Conservation (phyloP, 305 asterid genomes). For the Salvia sclarea region DNA sequence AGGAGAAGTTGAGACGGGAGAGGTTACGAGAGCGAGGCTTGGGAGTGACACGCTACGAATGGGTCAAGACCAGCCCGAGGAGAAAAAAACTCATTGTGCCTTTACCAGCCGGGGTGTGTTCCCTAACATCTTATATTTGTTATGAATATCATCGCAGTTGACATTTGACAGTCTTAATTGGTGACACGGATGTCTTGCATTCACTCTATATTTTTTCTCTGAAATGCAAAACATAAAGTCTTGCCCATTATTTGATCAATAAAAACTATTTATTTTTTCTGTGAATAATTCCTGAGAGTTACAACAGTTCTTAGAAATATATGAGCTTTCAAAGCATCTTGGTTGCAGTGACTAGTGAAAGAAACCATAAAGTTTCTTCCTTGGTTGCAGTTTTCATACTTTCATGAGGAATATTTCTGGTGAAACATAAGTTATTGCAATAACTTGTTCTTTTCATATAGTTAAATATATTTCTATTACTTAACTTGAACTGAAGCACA, state of each 20-base stretch:
- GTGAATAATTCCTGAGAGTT: neutral
- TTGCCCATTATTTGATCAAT: neutral
- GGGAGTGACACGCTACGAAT: slow-evolving; percentile 91
- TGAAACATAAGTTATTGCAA: neutral
- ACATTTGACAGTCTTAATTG: neutral
- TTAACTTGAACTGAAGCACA: slow-evolving; percentile 23
- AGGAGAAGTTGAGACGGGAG: slow-evolving; percentile 91
- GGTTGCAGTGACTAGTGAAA: slow-evolving; percentile 11
- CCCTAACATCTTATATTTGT: slow-evolving; percentile 30
- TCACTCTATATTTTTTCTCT: slow-evolving; percentile 4
- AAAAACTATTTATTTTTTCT: neutral
- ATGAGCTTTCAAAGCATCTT: slow-evolving; percentile 6
- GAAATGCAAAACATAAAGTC: neutral
- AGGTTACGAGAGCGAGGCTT: slow-evolving; percentile 90
- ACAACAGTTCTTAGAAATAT: neutral
- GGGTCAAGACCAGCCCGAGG: slow-evolving; percentile 73
- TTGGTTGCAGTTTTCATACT: slow-evolving; percentile 2
- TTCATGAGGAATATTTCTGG: neutral
- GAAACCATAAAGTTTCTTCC: slow-evolving; percentile 12
- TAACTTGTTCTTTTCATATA: too few relatives aligned
- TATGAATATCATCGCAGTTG: slow-evolving; percentile 8
- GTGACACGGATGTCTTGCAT: slow-evolving; percentile 2
- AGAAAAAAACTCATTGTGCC: slow-evolving; percentile 74
- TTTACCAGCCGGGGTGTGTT: slow-evolving; percentile 82
- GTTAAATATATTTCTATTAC: slow-evolving; percentile 10